Evolutionary conservation across 768 basidiomycete species (phyloP), one percentile per base, ranked within the genome.

Genomic region (Leucogyrophana mollusca): DNA sequence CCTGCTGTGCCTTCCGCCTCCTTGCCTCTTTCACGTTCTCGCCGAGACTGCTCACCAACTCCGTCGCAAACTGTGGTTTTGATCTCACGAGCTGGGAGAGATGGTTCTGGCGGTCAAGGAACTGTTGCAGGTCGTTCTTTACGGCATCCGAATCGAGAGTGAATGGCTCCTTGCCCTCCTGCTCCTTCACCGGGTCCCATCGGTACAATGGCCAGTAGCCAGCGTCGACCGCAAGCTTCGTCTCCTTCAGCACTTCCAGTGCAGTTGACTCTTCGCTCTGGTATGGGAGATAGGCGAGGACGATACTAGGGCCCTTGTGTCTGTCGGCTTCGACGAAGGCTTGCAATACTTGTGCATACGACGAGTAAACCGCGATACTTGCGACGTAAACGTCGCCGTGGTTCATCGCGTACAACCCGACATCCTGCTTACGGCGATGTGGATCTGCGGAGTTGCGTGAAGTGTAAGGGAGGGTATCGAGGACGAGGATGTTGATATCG

Each of bases 151-250:
- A 94, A 68, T 98, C 96, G 48, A 99, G 83, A 10, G 79, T 77
- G 74, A 99, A 99, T 13, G 90, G 87, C 52, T 94, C 92, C 60
- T 83, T 75, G 34, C 87, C 87, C 35, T 66, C 68, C 20, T 66
- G 68, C 57, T 94, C 90, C 64, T 89, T 87, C 57, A 78, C 77
- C 0, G 96, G 96, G 66, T 99, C 86, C 94, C 95, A 99, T 46
- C 96, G 81, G 75, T 98, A 99, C 43, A 98, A 73, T 0, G 95
- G 95, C 96, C 96, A 98, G 69, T 94, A 95, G 3, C 95, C 95
- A 9, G 89, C 79, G 56, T 97, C 94, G 33, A 98, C 90, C 4
- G 95, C 95, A 40, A 93, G 79, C 64, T 98, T 99, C 20, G 94
- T 99, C 73, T 95, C 93, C 72, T 96, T 94, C 47, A 99, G 75